Conservation (phyloP, 225 moss, liverwort and hornwort species). For the Sphagnum contortum region DNA sequence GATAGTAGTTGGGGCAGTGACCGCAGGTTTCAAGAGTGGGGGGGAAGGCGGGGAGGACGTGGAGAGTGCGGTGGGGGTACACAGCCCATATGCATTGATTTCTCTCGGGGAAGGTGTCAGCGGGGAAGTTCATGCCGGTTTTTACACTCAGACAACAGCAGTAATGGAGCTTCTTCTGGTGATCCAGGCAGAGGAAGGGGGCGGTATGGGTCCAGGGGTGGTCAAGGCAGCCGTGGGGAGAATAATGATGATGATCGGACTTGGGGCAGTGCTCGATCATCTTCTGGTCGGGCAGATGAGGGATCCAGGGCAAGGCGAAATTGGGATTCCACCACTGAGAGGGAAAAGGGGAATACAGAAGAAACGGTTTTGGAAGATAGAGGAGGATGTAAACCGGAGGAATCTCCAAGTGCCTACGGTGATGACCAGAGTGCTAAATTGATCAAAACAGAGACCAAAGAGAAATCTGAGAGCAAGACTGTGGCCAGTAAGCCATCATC, state of each 20-base stretch:
- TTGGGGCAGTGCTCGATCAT: slow-evolving; percentile 19
- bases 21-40: slow-evolving; percentile 37
- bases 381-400: slow-evolving; percentile 20
- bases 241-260: slow-evolving; percentile 31
- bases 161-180: slow-evolving; percentile 13
- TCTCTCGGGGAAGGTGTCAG: slow-evolving; percentile 48
- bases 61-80: slow-evolving; percentile 28
- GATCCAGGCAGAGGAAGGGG: slow-evolving; percentile 30
- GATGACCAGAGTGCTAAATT: slow-evolving; percentile 20
- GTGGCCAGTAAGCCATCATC: slow-evolving; percentile 10
- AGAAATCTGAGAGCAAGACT: slow-evolving; percentile 9
- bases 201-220: slow-evolving; percentile 27
- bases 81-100: slow-evolving; percentile 48
- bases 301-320: slow-evolving; percentile 19
- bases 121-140: slow-evolving; percentile 60
- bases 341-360: slow-evolving; percentile 23
- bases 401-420: slow-evolving; percentile 33
- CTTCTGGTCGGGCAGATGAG: slow-evolving; percentile 28
- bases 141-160: slow-evolving; percentile 41
- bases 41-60: slow-evolving; percentile 42
- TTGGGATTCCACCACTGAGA: slow-evolving; percentile 27
- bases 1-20: slow-evolving; percentile 63
- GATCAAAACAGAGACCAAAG: slow-evolving; percentile 12
- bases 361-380: slow-evolving; percentile 22
- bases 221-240: slow-evolving; percentile 28